Evolutionary conservation across 768 basidiomycete genomes (phyloP).

Genomic region (Hysterangium stoloniferum): DNA sequence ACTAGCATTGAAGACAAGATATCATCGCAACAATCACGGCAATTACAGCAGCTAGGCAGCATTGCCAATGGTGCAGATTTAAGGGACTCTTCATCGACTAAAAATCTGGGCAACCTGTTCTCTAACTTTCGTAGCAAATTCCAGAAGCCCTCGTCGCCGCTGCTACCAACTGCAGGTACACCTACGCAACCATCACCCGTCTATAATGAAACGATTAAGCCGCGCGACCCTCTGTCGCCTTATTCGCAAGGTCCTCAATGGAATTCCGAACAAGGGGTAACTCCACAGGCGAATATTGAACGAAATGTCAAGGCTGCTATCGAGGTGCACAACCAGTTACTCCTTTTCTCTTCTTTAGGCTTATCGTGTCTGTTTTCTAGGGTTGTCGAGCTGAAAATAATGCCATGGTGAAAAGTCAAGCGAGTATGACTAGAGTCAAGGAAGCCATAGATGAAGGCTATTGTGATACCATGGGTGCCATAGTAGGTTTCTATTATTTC

Average conservation of each 20-base stretch:
- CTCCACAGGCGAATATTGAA: constrained; percentile 13
- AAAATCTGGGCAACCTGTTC: not conserved
- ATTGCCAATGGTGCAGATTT: too few relatives aligned
- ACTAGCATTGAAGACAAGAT: not conserved
- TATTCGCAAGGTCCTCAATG: not conserved
- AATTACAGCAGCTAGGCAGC: not conserved
- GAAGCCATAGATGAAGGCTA: constrained; percentile 77
- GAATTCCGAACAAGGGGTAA: constrained; percentile 1
- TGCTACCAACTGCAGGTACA: not conserved
- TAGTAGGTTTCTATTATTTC: not conserved
- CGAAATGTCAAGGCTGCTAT: constrained; percentile 18
- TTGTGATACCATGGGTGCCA: constrained; percentile 41
- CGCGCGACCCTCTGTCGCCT: not conserved
- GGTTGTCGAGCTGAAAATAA: constrained; percentile 66
- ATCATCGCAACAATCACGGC: not conserved
- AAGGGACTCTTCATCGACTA: not conserved
- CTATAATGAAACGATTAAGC: not conserved
- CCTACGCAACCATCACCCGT: not conserved
- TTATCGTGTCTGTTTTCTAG: constrained; percentile 37
- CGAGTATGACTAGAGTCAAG: constrained; percentile 63
- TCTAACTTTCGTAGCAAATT: constrained; percentile 2
- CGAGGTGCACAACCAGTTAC: constrained; percentile 15
- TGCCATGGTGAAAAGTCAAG: constrained; percentile 51
- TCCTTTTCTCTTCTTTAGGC: not conserved
- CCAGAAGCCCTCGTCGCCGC: not conserved